Evolutionary conservation across 257 asterid genomes (phyloP), one percentile per base, ranked within the genome.

Genomic region (Plantago elongata): DNA sequence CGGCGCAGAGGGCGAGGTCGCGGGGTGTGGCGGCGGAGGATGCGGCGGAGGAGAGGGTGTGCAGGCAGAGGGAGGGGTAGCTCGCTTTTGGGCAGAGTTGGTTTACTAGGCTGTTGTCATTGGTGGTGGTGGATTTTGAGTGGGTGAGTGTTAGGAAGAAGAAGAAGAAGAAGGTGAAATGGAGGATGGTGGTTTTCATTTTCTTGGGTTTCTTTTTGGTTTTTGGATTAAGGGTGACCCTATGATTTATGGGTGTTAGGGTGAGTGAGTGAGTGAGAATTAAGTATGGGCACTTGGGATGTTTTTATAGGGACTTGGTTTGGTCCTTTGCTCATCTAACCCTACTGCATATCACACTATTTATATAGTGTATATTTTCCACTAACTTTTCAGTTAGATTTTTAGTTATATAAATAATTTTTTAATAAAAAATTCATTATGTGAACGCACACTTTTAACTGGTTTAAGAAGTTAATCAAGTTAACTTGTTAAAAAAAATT

Each of bases 1-100:
- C 94, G 11, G 89, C 95, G 4, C 84, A 95, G 66, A 66, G 81
- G 1, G 97, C 95, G 46, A 92, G 74, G 27, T 77, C 90, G 0
- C 87, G 80, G 13, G 84, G 97, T 50, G 82, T 88, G 78, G 67
- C 71, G 74, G 95, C 75, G 9, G 84, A 66, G 71, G 83, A 80
- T 42, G 84, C 72, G 84, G 69, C 83, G 62, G 89, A 70, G 29
- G 95, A 76, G 64, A 92, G 97, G 3, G 97, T 86, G 16, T 86
- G 78, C 64, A 88, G 48, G 83, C 99, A 92, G 64, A 89, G 58
- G 57, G 76, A 77, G 0, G 99, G 99, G 84, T 83, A 92, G 80
- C 83, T 89, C 46, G 99, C 99, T 75, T 89, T 89, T 67, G 74
- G 80, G 77, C 99, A 92, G 9, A 95, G 87, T 5, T 66, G 55